phyloP scores from a whole-genome alignment of 441 rosid species.

The Euphorbia corollata region DNA sequence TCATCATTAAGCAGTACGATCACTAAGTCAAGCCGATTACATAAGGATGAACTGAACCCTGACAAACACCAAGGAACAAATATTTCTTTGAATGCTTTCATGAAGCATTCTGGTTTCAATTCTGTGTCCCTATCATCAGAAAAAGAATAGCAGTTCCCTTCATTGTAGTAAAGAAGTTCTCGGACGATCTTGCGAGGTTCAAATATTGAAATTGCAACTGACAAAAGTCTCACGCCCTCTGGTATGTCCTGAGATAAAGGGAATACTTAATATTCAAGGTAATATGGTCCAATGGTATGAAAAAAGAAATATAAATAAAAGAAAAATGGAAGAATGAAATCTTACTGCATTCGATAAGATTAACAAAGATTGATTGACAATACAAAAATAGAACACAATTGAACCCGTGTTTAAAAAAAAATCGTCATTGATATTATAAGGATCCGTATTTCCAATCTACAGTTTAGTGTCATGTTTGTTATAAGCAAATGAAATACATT shows the following conservation, averaged over 20 bases:
- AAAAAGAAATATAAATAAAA: too few relatives aligned
- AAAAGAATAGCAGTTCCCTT: conserved; percentile 21
- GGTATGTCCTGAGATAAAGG: conserved; percentile 49
- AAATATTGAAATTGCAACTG: conserved; percentile 63
- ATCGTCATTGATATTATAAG: neutral
- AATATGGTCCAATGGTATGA: conserved; percentile 17
- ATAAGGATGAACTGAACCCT: conserved; percentile 38
- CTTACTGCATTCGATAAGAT: too few relatives aligned
- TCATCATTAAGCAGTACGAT: conserved; percentile 74
- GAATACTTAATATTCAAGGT: conserved; percentile 21
- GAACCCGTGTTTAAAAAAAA: too few relatives aligned
- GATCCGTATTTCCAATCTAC: conserved; percentile 3
- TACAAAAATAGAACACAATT: too few relatives aligned
- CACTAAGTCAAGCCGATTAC: conserved; percentile 66
- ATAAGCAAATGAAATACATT: conserved; percentile 1
- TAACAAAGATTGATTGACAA: too few relatives aligned
- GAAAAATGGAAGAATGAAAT: too few relatives aligned
- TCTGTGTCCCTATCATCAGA: conserved; percentile 33
- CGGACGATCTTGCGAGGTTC: conserved; percentile 59
- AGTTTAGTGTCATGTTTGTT: neutral
- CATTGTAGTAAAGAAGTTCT: conserved; percentile 29
- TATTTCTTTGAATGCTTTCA: conserved; percentile 51
- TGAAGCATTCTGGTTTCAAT: conserved; percentile 39
- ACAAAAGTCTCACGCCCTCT: conserved; percentile 64
- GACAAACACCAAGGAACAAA: conserved; percentile 85